Evolutionary conservation across 768 basidiomycete genomes (phyloP).

Genomic region (Naematelia encephala): DNA sequence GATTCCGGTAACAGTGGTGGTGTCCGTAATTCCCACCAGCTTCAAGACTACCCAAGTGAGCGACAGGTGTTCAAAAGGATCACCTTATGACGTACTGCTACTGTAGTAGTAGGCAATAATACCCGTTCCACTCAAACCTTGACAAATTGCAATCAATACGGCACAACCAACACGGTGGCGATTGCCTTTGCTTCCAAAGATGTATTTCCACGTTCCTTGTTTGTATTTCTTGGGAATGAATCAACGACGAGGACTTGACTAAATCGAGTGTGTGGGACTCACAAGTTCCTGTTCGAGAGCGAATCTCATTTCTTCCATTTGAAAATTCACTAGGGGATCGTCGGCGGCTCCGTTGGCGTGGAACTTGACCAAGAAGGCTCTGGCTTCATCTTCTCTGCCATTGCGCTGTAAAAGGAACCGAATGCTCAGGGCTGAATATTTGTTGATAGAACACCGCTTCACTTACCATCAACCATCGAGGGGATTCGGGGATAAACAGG

Average conservation of each 20-base stretch:
- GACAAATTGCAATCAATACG: neutral
- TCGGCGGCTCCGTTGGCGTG: constrained; percentile 7
- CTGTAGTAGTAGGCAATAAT: constrained; percentile 6
- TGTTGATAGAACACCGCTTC: too few relatives aligned
- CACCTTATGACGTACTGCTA: neutral
- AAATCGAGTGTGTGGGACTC: constrained; percentile 43
- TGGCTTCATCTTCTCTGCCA: constrained; percentile 61
- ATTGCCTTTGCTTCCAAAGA: constrained; percentile 67
- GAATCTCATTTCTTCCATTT: constrained; percentile 4
- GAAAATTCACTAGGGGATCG: constrained; percentile 3
- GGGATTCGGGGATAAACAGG: constrained; percentile 1
- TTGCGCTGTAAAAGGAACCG: neutral
- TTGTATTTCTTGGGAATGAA: constrained; percentile 53
- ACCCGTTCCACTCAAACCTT: neutral
- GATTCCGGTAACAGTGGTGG: constrained; percentile 64
- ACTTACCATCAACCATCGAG: constrained; percentile 2
- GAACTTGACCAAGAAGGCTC: constrained; percentile 69
- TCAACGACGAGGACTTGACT: constrained; percentile 59
- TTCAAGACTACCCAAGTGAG: constrained; percentile 51
- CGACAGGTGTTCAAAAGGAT: neutral
- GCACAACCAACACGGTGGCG: constrained; percentile 54
- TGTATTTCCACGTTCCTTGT: constrained; percentile 43
- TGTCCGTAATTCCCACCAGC: constrained; percentile 48
- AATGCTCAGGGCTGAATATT: neutral
- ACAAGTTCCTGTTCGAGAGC: constrained; percentile 1